phyloP scores from a whole-genome alignment of 768 basidiomycete genomes.

The Rhodocollybia butyracea region DNA sequence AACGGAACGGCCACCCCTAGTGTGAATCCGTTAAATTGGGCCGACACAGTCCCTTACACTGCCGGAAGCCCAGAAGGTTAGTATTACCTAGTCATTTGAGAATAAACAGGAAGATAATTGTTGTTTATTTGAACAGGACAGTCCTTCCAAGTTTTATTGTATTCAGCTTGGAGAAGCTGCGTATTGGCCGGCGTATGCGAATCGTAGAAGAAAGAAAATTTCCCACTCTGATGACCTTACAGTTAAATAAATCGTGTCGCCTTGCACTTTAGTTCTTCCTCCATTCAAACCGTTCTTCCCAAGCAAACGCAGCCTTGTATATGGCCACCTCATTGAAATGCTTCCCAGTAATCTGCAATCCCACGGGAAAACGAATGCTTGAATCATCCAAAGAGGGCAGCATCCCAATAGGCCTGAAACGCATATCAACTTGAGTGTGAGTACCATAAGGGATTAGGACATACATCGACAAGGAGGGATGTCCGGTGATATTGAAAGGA shows the following conservation, averaged over 20 bases:
- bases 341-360: constrained; percentile 7
- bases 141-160: constrained; percentile 37
- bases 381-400: constrained; percentile 6
- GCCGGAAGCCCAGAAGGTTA: constrained; percentile 39
- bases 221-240: too few relatives aligned
- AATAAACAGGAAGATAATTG: too few relatives aligned
- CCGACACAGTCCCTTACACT: constrained; percentile 29
- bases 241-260: too few relatives aligned
- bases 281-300: neutral
- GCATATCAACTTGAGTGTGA: neutral
- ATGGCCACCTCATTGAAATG: neutral
- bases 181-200: constrained; percentile 16
- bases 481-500: constrained; percentile 3
- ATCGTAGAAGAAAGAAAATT: neutral
- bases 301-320: constrained; percentile 3
- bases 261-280: neutral
- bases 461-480: neutral
- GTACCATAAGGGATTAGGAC: neutral
- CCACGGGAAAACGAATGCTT: neutral
- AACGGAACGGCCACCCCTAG: constrained; percentile 32
- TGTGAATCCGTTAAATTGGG: constrained; percentile 38
- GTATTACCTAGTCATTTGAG: too few relatives aligned
- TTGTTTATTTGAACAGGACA: too few relatives aligned
- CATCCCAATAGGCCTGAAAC: constrained; percentile 6
- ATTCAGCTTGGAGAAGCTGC: constrained; percentile 41